Percentiles rank a stretch among this genome's conserved stretches.
Conservation (phyloP, 768 basidiomycete genomes). For the Xerocomus potaroensis region DNA sequence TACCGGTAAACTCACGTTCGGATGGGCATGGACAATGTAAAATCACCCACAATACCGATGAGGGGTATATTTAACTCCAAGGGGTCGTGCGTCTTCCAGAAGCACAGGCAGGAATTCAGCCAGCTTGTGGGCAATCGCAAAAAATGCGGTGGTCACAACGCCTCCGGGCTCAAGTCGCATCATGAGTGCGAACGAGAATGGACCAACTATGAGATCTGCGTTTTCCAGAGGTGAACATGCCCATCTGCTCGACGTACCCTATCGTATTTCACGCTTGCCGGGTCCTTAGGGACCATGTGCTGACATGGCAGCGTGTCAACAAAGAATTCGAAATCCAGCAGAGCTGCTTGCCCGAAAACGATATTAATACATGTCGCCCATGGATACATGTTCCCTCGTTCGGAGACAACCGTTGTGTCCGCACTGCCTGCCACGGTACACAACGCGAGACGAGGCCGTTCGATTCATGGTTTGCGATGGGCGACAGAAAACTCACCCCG, state of each 20-base stretch:
- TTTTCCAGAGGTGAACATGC: neutral
- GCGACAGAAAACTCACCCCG: too few species aligned
- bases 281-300: conserved; percentile 51
- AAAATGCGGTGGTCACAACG: conserved; percentile 49
- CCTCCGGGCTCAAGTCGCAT: conserved; percentile 57
- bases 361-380: conserved; percentile 33
- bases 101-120: conserved; percentile 37
- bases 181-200: conserved; percentile 40
- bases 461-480: too few species aligned
- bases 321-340: conserved; percentile 51
- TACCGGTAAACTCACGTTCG: too few species aligned
- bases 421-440: too few species aligned
- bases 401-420: too few species aligned
- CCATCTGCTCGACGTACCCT: conserved; percentile 41
- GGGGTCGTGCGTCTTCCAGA: conserved; percentile 36
- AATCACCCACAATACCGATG: conserved; percentile 52
- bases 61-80: conserved; percentile 41
- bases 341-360: conserved; percentile 47
- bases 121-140: conserved; percentile 44
- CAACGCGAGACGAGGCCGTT: too few species aligned
- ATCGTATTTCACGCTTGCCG: conserved; percentile 55
- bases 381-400: too few species aligned
- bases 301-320: conserved; percentile 45
- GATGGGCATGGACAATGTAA: conserved; percentile 32
- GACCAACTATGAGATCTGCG: neutral